phyloP scores from a whole-genome alignment of 345 rosid genomes.

The Firmiana major region DNA sequence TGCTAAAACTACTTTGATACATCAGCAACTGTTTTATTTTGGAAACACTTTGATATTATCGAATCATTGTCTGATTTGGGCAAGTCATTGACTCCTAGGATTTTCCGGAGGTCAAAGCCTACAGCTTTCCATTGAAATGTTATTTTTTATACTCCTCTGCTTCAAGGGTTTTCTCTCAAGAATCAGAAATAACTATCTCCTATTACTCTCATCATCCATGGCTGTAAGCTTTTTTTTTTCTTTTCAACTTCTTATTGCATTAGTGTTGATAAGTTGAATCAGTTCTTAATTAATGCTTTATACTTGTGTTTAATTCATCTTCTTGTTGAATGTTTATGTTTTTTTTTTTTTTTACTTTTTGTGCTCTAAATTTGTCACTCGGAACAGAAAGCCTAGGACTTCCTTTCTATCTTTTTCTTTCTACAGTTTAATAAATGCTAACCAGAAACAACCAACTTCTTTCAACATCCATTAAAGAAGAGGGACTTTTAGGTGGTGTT shows the following conservation, averaged over 20 bases:
- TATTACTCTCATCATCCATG: conserved; percentile 18
- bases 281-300: neutral
- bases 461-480: neutral
- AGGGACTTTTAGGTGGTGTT: neutral
- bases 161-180: neutral
- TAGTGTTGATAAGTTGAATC: neutral
- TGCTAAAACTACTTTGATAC: neutral
- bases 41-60: conserved; percentile 12
- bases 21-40: neutral
- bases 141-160: neutral
- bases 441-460: conserved; percentile 6
- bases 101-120: conserved; percentile 12
- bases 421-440: conserved; percentile 3
- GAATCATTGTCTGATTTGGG: conserved; percentile 16
- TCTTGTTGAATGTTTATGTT: neutral
- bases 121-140: neutral
- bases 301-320: neutral
- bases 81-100: conserved; percentile 12
- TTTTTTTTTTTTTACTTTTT: neutral
- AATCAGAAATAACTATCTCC: neutral
- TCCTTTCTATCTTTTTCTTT: neutral
- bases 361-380: neutral
- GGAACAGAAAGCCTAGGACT: neutral
- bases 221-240: conserved; percentile 21
- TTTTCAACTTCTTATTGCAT: neutral